Base-by-base conservation (phyloP, 2,329 filamentous ascomycete species). In the Monilinia fructigena region DNA sequence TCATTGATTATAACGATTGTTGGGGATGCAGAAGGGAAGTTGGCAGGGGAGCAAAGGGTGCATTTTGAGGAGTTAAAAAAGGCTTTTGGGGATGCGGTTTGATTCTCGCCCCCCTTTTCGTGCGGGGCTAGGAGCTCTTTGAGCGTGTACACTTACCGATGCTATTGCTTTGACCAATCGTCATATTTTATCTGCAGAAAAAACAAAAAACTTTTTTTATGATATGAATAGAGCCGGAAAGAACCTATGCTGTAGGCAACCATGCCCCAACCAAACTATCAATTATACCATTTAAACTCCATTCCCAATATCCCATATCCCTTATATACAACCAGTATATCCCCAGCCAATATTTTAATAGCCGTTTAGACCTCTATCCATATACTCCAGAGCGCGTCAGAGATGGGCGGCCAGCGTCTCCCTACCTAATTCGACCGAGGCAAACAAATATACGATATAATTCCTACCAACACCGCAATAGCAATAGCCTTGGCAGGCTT, bases 1-100 rank as follows among this genome's bases (percentile, higher is more conserved):
- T 96, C 92, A 64, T 82, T 99, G 70, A 86, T 99, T n/a, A 82
- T 92, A 73, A 97, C 95, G 14, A 97, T 99, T 69, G 90, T 99
- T 70, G 87, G 90, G 74, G 90, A 94, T 73, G 84, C 86, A 5
- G 82, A 84, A 14, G 92, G 92, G 4, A 91, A 91, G 76, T 77
- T 94, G 74, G 86, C 90, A 1, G 80, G 81, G 31, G 93, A 97
- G 74, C 88, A 94, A 77, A 88, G 89, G 78, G 82, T 82, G 71
- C 86, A 93, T 78, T 93, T 95, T 76, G 89, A 90, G 75, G 81
- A 81, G 65, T 76, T 92, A 71, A 89, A 88, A 77, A 78, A 77
- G 64, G 81, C 81, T 35, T 85, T 86, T 72, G 83, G 85, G 70
- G 84, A 86, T 12, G 67, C 65, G 60, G 53, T 68, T 52, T 71